Conservation (phyloP, 805 yeast species). For the Pichia deserticola region DNA sequence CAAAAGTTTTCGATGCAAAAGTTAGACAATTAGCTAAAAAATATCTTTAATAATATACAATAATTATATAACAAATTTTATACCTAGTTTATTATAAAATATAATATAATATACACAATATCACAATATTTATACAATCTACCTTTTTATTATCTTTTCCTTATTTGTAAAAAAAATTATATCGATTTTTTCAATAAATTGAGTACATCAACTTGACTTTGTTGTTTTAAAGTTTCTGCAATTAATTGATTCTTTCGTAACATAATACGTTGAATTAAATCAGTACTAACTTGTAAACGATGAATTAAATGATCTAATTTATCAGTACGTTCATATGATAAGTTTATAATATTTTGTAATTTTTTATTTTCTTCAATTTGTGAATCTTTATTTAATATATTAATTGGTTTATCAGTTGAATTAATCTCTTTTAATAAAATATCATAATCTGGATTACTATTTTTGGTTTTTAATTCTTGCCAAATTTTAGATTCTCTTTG, state of each 20-base stretch:
- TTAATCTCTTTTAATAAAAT: not conserved
- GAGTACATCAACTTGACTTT: constrained; percentile 22
- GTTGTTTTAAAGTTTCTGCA: constrained; percentile 13
- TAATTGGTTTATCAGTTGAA: constrained; percentile 4
- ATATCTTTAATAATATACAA: constrained; percentile 40
- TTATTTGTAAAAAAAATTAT: constrained; percentile 6
- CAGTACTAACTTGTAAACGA: constrained; percentile 20
- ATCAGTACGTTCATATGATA: constrained; percentile 1
- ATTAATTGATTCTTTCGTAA: constrained; percentile 16
- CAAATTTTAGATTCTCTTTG: constrained; percentile 42
- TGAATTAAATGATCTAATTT: constrained; percentile 32
- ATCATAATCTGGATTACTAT: not conserved
- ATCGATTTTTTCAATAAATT: constrained; percentile 29
- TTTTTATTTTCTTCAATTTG: not conserved
- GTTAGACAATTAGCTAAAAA: constrained; percentile 68
- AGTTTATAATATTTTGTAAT: constrained; percentile 9
- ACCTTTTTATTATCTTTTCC: not conserved
- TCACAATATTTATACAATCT: not conserved
- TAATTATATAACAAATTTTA: not conserved
- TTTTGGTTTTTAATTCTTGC: constrained; percentile 18
- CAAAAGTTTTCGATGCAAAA: constrained; percentile 67
- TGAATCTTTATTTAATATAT: not conserved
- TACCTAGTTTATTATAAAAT: not conserved
- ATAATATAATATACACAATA: not conserved
- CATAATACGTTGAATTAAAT: constrained; percentile 15